A percentile compares a stretch with the other conserved stretches of the same genome.
These are phyloP conservation scores for Microdochium paspali DNA, from an alignment of 2,329 filamentous ascomycete species.

Conservation along the genomic window DNA sequence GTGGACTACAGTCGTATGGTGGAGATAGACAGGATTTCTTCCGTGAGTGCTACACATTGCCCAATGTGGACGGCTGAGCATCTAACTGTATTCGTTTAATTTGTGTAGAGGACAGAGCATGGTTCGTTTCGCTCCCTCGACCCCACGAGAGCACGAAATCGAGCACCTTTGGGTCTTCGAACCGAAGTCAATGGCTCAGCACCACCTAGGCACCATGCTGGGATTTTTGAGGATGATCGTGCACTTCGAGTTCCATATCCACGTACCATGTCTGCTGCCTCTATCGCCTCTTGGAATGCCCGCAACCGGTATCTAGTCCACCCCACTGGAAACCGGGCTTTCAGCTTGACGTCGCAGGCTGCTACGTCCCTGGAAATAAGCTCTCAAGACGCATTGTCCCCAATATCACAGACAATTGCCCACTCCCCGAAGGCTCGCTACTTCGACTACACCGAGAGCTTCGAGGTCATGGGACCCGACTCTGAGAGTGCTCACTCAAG, in stretches of 20 bases:
- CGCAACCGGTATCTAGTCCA: conserved; percentile 21
- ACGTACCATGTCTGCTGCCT: conserved; percentile 25
- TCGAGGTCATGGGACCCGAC: conserved; percentile 22
- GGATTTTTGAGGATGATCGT: conserved; percentile 9
- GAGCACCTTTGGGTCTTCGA: conserved; percentile 27
- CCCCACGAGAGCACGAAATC: conserved; percentile 22
- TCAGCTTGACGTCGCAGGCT: conserved; percentile 39
- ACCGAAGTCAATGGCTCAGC: conserved; percentile 30
- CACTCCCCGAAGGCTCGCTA: conserved; percentile 21
- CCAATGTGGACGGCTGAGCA: background rate
- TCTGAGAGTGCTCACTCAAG: background rate
- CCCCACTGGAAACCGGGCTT: conserved; percentile 29
- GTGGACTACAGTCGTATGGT: conserved; percentile 41
- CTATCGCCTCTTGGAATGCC: conserved; percentile 17
- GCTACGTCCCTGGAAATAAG: conserved; percentile 22
- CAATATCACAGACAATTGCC: background rate
- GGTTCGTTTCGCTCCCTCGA: conserved; percentile 29
- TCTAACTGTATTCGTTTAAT: conserved; percentile 1
- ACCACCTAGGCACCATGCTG: conserved; percentile 23
- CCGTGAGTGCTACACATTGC: conserved; percentile 22
- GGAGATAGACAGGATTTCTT: conserved; percentile 36
- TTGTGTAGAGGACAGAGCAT: conserved; percentile 32
- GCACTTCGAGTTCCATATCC: conserved; percentile 10
- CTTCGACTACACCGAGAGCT: conserved; percentile 44
- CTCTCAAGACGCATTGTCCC: background rate